phyloP scores from a whole-genome alignment of 805 yeast genomes.

The Candida lessepsii region DNA sequence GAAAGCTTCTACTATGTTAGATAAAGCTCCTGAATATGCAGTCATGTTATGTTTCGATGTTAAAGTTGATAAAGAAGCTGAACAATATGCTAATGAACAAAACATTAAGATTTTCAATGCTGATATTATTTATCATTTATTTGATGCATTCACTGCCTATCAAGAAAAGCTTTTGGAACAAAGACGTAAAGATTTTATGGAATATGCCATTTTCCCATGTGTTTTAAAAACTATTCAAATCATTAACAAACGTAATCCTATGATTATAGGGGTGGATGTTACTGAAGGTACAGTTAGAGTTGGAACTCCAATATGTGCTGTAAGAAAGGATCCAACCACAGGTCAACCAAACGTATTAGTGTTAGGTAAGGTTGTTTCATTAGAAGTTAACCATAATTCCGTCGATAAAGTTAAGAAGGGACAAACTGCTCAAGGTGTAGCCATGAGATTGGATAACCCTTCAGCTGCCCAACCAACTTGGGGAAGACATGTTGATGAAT shows the following conservation, averaged over 20 bases:
- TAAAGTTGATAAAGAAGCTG: constrained; percentile 95
- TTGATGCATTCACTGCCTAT: constrained; percentile 90
- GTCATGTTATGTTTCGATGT: constrained; percentile 99
- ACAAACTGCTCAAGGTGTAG: constrained; percentile 96
- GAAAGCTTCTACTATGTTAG: constrained; percentile 96
- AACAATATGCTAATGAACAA: constrained; percentile 94
- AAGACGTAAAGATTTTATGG: constrained; percentile 85
- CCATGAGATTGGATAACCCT: constrained; percentile 93
- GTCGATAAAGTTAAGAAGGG: constrained; percentile 82
- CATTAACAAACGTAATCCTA: constrained; percentile 97
- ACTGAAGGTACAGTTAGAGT: constrained; percentile 82
- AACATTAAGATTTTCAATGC: constrained; percentile 92
- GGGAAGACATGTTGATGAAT: constrained; percentile 99
- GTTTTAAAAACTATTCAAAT: constrained; percentile 92
- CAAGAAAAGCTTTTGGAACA: constrained; percentile 84
- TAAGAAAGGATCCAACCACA: constrained; percentile 82
- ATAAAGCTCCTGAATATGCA: constrained; percentile 91
- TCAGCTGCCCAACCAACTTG: constrained; percentile 92
- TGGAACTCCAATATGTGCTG: constrained; percentile 96
- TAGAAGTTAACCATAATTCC: constrained; percentile 94
- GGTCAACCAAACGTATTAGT: constrained; percentile 67
- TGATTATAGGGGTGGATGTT: constrained; percentile 99
- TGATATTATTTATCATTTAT: constrained; percentile 93
- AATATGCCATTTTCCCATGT: constrained; percentile 91
- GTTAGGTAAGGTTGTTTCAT: constrained; percentile 86